Base-by-base conservation (phyloP, 306 rosid species). In the Mimosa pudica region DNA sequence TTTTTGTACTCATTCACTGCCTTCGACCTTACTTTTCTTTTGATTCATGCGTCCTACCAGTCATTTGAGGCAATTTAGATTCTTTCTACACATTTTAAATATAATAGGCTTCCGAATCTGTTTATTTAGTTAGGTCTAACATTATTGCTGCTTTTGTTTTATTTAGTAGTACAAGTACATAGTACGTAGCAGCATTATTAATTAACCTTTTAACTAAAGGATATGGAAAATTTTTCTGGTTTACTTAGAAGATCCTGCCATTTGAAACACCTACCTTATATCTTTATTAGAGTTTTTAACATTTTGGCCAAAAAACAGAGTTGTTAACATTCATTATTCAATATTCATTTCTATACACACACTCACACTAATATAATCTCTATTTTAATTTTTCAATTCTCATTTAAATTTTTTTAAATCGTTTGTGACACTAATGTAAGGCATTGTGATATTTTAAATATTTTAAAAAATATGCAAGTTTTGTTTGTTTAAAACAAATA, bases 21-120 rank as follows among this genome's bases (percentile, higher is more conserved):
- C 42, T 79, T 46, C 2, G 7, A 10, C 82, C 68, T 71, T 79
- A 49, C 76, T 79, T 58, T 10, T 0, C 42, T 79, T 14, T 75
- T 78, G 6, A 7, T 46, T 70, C 32, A 18, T 18, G 10, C 45
- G 38, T 52, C 13, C 49, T 36, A 0, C 7, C 49, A 73, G 66
- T 33, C 10, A 60, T 49, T 47, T 6, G 24, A 45, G 49, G 42
- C 32, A 36, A 54, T 35, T 60, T 24, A 20, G 36, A 76, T 71
- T 69, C 32, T 70, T 47, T 48, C 12, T 6, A 11, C 55, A 57
- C 11, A 41, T 5, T 3, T 38, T n/a, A 8, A 17, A 35, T 10
- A 55, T 1, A 58, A 36, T 57, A 16, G 64, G 73, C 16, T 46
- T 10, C 14, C 17, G 67, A 82, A 10, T 35, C 62, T 30, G 8